These are phyloP conservation scores for Nicotiana rustica DNA, from an alignment of 305 asterid genomes.

Conservation along the genomic window DNA sequence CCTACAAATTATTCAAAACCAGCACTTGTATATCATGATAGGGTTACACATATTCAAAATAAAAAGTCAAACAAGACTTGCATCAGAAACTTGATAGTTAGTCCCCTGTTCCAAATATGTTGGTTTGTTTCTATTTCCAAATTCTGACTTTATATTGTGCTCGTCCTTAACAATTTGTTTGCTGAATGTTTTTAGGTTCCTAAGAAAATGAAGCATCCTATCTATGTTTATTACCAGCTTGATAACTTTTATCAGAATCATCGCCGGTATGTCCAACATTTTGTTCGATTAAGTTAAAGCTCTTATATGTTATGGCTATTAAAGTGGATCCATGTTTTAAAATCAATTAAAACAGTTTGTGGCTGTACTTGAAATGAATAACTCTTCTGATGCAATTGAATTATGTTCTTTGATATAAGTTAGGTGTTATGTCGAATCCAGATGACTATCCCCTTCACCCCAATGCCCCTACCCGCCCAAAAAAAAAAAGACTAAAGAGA, in stretches of 20 bases:
- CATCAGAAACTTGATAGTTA: conserved; percentile 57
- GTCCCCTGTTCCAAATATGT: conserved; percentile 34
- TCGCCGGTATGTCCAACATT: conserved; percentile 53
- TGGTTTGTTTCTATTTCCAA: conserved; percentile 15
- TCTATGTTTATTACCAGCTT: conserved; percentile 76
- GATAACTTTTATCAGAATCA: conserved; percentile 80
- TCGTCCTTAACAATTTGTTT: conserved; percentile 3
- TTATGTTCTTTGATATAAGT: neutral
- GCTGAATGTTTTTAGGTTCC: conserved; percentile 53
- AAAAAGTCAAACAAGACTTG: conserved; percentile 65
- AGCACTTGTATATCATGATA: conserved; percentile 44
- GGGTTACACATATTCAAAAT: conserved; percentile 57
- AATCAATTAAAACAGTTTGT: neutral
- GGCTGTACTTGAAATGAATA: neutral
- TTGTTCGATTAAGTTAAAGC: conserved; percentile 18
- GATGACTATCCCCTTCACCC: neutral
- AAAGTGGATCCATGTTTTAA: neutral
- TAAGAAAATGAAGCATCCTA: conserved; percentile 75
- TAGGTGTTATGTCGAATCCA: neutral
- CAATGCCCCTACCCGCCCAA: neutral
- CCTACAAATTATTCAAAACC: conserved; percentile 41
- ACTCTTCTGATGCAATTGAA: neutral
- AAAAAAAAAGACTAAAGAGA: neutral
- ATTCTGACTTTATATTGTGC: neutral
- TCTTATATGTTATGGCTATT: neutral